Percentiles rank a stretch among this genome's conserved stretches.
phyloP scores from a whole-genome alignment of 345 rosid species.

The Salix purpurea region DNA sequence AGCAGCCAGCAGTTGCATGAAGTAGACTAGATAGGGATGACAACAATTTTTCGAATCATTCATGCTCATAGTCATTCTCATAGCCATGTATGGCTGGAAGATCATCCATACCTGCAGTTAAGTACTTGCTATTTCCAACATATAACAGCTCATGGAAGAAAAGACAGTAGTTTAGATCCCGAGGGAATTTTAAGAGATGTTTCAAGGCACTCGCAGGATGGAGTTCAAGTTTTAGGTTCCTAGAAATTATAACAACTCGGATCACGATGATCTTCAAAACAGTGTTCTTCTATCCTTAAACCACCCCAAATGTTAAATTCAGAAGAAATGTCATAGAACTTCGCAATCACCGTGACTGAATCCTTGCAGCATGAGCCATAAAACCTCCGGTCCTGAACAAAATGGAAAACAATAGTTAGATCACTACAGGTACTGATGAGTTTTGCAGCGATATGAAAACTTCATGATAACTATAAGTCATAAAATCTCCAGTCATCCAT shows the following conservation, averaged over 20 bases:
- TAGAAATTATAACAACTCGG: not conserved
- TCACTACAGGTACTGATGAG: not conserved
- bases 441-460: not conserved
- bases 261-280: not conserved
- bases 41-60: not conserved
- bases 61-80: not conserved
- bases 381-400: not conserved
- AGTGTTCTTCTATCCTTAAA: not conserved
- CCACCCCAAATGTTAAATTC: not conserved
- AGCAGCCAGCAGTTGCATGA: not conserved
- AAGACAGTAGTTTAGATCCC: not conserved
- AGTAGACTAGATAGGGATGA: not conserved
- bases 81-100: not conserved
- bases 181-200: not conserved
- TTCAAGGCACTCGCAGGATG: not conserved
- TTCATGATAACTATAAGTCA: not conserved
- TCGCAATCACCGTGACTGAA: not conserved
- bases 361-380: not conserved
- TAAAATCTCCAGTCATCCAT: not conserved
- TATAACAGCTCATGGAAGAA: not conserved
- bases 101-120: not conserved
- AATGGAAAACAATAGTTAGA: not conserved
- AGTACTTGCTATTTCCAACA: not conserved
- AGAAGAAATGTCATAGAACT: not conserved
- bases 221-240: not conserved